Conservation (phyloP, 2,329 filamentous ascomycete species). For the Monilinia polystroma region DNA sequence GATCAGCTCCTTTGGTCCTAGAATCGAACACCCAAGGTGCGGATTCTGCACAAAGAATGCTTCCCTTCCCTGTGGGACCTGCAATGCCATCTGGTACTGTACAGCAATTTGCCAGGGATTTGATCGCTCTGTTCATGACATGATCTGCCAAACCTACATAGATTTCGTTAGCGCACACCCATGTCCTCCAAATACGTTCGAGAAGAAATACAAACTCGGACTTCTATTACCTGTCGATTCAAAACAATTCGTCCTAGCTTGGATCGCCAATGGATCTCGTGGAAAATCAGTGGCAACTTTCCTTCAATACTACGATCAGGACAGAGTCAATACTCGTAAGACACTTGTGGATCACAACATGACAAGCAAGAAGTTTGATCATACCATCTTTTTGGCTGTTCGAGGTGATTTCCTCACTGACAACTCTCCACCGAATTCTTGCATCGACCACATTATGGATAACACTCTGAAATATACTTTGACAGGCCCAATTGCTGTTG, state of each 20-base stretch:
- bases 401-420: neutral
- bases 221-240: conserved; percentile 5
- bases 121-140: conserved; percentile 5
- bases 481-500: conserved; percentile 6
- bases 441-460: conserved; percentile 1
- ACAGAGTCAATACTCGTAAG: neutral
- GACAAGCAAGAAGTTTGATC: conserved; percentile 13
- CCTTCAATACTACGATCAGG: conserved; percentile 12
- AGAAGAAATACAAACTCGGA: conserved; percentile 14
- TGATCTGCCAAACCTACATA: conserved; percentile 1
- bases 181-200: neutral
- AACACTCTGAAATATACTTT: neutral
- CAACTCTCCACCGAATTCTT: neutral
- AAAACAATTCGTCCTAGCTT: neutral
- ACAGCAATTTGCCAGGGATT: neutral
- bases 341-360: conserved; percentile 7
- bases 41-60: conserved; percentile 9
- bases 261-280: conserved; percentile 3
- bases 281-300: neutral
- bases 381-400: conserved; percentile 1
- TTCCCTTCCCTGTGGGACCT: neutral
- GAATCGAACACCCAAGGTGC: conserved; percentile 3
- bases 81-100: conserved; percentile 14
- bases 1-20: conserved; percentile 11
- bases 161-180: conserved; percentile 6